These are phyloP conservation scores for Heracleum sosnowskyi DNA, from an alignment of 129 eudicot species.

Conservation along the genomic window DNA sequence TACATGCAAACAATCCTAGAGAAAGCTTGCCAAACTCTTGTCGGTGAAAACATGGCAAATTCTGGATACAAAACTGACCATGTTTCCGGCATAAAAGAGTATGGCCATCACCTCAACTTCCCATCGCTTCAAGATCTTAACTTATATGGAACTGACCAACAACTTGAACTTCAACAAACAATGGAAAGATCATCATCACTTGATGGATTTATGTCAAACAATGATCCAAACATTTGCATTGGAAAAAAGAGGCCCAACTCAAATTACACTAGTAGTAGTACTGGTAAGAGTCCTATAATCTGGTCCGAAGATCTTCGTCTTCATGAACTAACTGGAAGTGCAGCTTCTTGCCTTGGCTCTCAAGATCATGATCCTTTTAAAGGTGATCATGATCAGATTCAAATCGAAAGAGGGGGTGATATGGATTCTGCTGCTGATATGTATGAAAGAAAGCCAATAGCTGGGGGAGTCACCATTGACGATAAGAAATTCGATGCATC, in stretches of 20 bases:
- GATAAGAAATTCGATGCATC: constrained; percentile 20
- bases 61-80: constrained; percentile 22
- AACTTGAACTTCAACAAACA: constrained; percentile 19
- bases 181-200: constrained; percentile 24
- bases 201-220: constrained; percentile 21
- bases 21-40: constrained; percentile 93
- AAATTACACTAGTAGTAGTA: constrained; percentile 1
- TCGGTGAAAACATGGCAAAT: constrained; percentile 59
- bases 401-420: constrained; percentile 15
- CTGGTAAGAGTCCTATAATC: constrained; percentile 51
- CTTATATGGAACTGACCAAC: constrained; percentile 42
- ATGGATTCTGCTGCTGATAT: constrained; percentile 25
- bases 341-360: constrained; percentile 17
- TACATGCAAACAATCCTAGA: constrained; percentile 96
- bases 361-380: constrained; percentile 14
- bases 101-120: constrained; percentile 49
- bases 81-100: constrained; percentile 42
- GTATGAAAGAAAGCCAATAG: constrained; percentile 28
- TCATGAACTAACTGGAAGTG: constrained; percentile 26
- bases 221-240: constrained; percentile 16
- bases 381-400: constrained; percentile 19
- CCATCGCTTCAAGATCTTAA: constrained; percentile 96
- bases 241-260: constrained; percentile 35
- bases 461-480: constrained; percentile 7
- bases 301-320: constrained; percentile 49